Evolutionary conservation across 2,329 filamentous ascomycete genomes (phyloP), one percentile per base, ranked within the genome.

Genomic region (Sphaerostilbella broomeana): DNA sequence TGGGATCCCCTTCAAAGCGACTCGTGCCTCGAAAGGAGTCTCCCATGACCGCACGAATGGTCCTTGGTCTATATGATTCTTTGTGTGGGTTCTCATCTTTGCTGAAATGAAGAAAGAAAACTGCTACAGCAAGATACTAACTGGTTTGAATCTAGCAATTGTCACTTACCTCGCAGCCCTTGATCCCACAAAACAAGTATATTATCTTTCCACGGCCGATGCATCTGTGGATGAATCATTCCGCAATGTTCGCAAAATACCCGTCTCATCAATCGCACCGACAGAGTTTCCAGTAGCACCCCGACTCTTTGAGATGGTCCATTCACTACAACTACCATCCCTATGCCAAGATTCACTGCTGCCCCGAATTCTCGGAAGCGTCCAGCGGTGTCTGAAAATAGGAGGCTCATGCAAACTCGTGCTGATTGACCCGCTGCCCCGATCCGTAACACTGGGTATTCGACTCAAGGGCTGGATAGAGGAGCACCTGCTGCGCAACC

Each of bases 371-470:
- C 66, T 84, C 12, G 64, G 64, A 38, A 73, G 73, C 44, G 72
- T 81, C 47, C 64, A 75, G 51, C 70, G 70, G 17, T 69, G 72
- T 21, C 66, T 85, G 3, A 62, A 67, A 4, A 66, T 69, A 0
- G 68, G 70, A 1, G 79, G 80, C 1, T 62, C 65, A 15, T 56
- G 84, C 10, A 70, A 80, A 43, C 58, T 85, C 12, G 71, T 72
- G 0, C 59, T 84, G 13, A 73, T 84, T 46, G 77, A 85, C 42
- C 77, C 81, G 0, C 61, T 73, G 6, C 81, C 81, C 0, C 62
- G 72, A 1, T 60, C 70, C 4, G 59, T 65, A 2, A 77, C 72
- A 0, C 62, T 77, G 17, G 81, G 81, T 0, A 76, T 75, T 0
- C 60, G 62, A 2, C 60, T 85, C 52, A 65, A 72, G 24, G 56